Conservation (phyloP, 2,329 filamentous ascomycete species). For the Cytospora schulzeri region DNA sequence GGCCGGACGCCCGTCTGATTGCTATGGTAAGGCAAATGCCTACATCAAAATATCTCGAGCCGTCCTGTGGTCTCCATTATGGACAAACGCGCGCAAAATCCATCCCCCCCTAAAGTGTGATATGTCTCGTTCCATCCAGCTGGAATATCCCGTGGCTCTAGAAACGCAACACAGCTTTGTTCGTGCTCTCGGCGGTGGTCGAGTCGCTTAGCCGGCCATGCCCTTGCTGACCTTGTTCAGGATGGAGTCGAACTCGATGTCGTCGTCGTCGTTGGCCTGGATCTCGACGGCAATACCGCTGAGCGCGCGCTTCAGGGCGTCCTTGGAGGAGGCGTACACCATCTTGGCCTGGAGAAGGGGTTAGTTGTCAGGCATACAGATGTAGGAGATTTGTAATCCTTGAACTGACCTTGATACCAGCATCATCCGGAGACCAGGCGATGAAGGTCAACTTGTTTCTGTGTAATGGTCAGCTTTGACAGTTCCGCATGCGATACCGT, state of each 20-base stretch:
- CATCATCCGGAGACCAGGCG: slow-evolving; percentile 81
- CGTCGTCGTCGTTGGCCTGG: slow-evolving; percentile 81
- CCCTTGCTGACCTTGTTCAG: slow-evolving; percentile 68
- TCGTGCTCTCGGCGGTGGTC: neutral
- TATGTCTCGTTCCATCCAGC: slow-evolving; percentile 2
- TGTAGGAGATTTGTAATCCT: slow-evolving; percentile 23
- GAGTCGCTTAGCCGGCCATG: slow-evolving; percentile 42
- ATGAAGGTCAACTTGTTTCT: slow-evolving; percentile 81
- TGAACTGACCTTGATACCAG: slow-evolving; percentile 68
- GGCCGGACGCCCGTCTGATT: slow-evolving; percentile 24
- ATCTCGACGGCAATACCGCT: slow-evolving; percentile 75
- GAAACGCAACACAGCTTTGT: slow-evolving; percentile 24
- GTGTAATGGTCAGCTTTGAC: slow-evolving; percentile 30
- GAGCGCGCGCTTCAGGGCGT: slow-evolving; percentile 78
- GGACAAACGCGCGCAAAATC: slow-evolving; percentile 24
- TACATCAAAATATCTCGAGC: slow-evolving; percentile 21
- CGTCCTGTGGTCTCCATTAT: slow-evolving; percentile 24
- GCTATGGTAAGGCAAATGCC: slow-evolving; percentile 25
- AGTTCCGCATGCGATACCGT: slow-evolving; percentile 3
- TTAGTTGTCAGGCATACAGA: slow-evolving; percentile 24
- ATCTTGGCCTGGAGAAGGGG: slow-evolving; percentile 69
- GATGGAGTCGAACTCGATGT: slow-evolving; percentile 77
- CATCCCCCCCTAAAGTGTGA: slow-evolving; percentile 16
- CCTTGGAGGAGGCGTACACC: slow-evolving; percentile 88
- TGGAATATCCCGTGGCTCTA: slow-evolving; percentile 19